Conservation (phyloP, 2,329 filamentous ascomycete species). For the Conoideocrella luteorostrata region DNA sequence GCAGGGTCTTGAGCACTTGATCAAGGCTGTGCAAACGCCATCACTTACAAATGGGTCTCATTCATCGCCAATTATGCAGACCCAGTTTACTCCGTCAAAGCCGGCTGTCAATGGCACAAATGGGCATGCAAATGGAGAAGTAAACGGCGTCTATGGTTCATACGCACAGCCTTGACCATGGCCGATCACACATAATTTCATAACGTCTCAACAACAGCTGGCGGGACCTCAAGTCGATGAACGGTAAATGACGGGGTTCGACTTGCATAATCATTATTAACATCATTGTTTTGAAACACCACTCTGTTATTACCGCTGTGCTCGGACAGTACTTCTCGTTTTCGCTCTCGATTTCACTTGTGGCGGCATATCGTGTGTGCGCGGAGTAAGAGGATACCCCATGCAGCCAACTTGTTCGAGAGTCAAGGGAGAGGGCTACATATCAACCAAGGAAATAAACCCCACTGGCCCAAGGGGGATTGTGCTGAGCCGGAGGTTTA, state of each 20-base stretch:
- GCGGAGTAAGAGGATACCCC: no score
- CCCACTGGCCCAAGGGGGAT: no score
- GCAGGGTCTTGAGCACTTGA: conserved; percentile 50
- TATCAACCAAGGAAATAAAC: no score
- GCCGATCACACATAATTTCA: background rate
- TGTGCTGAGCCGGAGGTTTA: no score
- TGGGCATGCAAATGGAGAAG: conserved; percentile 18
- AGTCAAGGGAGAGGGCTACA: no score
- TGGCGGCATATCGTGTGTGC: no score
- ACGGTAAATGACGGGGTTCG: background rate
- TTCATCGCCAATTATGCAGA: conserved; percentile 38
- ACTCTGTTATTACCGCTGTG: conserved; percentile 10
- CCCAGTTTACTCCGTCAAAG: conserved; percentile 19
- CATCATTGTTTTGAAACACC: background rate
- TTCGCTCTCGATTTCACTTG: no score
- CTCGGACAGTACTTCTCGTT: background rate
- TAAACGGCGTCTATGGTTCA: conserved; percentile 25
- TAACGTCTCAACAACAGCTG: background rate
- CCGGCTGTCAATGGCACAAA: conserved; percentile 25
- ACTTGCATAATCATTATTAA: background rate
- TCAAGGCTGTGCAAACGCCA: conserved; percentile 39
- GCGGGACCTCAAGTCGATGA: background rate
- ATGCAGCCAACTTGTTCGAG: no score
- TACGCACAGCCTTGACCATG: background rate
- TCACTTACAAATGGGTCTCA: conserved; percentile 40